Evolutionary conservation across 371 early-diverging fungal species (phyloP).

Genomic region (Capniomyces stellatus): DNA sequence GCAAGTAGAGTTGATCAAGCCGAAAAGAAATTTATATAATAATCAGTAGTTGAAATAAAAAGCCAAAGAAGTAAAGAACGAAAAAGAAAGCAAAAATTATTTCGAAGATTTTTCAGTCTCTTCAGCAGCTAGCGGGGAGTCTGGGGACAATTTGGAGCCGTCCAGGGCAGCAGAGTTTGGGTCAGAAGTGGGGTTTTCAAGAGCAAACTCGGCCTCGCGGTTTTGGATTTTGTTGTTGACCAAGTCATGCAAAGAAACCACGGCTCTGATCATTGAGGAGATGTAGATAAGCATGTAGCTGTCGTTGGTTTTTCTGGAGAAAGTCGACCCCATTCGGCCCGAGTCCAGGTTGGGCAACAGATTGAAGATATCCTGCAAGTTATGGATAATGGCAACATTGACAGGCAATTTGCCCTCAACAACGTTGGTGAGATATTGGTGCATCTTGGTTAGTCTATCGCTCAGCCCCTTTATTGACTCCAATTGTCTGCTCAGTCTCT

Average conservation of each 20-base stretch:
- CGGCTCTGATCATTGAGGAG: slow-evolving; percentile 69
- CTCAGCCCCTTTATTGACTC: slow-evolving; percentile 76
- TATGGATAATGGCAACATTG: slow-evolving; percentile 89
- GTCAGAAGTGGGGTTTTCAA: too few species aligned
- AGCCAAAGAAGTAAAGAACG: too few species aligned
- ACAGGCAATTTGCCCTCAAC: slow-evolving; percentile 67
- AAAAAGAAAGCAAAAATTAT: too few species aligned
- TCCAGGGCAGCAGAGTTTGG: too few species aligned
- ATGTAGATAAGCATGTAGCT: slow-evolving; percentile 82
- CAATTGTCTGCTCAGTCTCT: slow-evolving; percentile 71
- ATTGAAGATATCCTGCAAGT: slow-evolving; percentile 92
- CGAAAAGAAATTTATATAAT: too few species aligned
- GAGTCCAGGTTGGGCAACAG: slow-evolving; percentile 54
- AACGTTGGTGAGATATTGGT: slow-evolving; percentile 71
- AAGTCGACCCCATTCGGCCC: slow-evolving; percentile 20
- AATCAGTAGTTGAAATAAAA: too few species aligned
- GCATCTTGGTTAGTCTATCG: slow-evolving; percentile 64
- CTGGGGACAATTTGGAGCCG: too few species aligned
- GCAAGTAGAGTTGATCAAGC: too few species aligned
- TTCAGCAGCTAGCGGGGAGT: too few species aligned
- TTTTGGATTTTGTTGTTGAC: slow-evolving; percentile 71
- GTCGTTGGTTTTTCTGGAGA: slow-evolving; percentile 90
- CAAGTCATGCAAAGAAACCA: slow-evolving; percentile 88
- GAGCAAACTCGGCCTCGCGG: slow-evolving; percentile 19
- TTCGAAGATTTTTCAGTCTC: too few species aligned